phyloP scores from a whole-genome alignment of 2,329 filamentous ascomycete species.

The Aspergillus tubingensis region DNA sequence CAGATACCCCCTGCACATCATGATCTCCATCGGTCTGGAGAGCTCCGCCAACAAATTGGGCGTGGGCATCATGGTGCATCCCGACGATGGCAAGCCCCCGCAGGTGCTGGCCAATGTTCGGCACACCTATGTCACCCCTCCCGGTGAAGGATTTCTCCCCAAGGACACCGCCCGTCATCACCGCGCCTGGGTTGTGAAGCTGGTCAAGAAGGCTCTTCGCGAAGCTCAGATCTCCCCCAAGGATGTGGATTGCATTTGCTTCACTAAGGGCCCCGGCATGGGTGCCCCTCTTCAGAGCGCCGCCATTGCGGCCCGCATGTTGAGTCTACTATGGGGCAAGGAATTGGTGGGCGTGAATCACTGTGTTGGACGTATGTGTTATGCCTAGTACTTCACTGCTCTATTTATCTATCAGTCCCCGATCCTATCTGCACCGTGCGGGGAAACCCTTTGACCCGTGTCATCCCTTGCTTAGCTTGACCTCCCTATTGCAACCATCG shows the following conservation, averaged over 20 bases:
- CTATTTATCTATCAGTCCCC: not conserved
- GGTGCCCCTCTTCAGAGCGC: slow-evolving; percentile 87
- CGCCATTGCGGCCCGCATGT: slow-evolving; percentile 78
- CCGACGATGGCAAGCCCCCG: slow-evolving; percentile 54
- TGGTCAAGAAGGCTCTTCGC: slow-evolving; percentile 77
- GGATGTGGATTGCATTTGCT: slow-evolving; percentile 90
- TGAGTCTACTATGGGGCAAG: slow-evolving; percentile 81
- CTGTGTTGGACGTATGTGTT: slow-evolving; percentile 74
- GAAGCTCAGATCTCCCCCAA: slow-evolving; percentile 63
- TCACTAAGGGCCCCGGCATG: slow-evolving; percentile 95
- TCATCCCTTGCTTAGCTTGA: not conserved
- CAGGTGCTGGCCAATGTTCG: slow-evolving; percentile 88
- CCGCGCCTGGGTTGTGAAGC: slow-evolving; percentile 75
- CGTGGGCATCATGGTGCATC: slow-evolving; percentile 85
- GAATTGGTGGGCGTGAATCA: slow-evolving; percentile 96
- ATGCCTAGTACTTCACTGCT: too few species aligned
- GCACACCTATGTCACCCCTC: slow-evolving; percentile 88
- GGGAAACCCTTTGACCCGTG: not conserved
- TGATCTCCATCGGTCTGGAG: slow-evolving; percentile 76
- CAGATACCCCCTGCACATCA: slow-evolving; percentile 30
- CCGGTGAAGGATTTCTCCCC: slow-evolving; percentile 90
- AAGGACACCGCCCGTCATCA: slow-evolving; percentile 96
- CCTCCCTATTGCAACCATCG: not conserved
- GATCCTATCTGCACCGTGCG: not conserved
- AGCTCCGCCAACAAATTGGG: slow-evolving; percentile 98